Base-by-base conservation (phyloP, 2,329 filamentous ascomycete species). In the Cercospora sp. region DNA sequence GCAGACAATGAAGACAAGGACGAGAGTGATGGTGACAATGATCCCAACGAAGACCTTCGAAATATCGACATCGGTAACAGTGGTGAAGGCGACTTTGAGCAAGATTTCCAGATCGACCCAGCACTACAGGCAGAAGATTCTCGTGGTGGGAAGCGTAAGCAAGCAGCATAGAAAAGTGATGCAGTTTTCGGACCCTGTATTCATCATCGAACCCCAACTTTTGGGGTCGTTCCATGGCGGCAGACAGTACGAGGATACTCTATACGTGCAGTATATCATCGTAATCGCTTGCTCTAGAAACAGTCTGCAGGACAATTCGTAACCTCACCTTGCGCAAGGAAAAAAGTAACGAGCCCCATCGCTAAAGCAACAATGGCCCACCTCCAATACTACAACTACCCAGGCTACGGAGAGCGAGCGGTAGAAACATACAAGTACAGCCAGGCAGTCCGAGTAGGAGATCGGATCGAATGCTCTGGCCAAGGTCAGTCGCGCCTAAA, bases 341-440 rank as follows among this genome's bases (percentile, higher is more conserved):
- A 7, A 18, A 45, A 6, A 9, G 12, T n/a, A 18, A 45, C 6
- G 3, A 45, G 8, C n/a, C 21, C 9, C 43, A 21, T 34, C 32
- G 8, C 16, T 9, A 45, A 4, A 21, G 34, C 57, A 60, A 40
- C 7, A 24, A 82, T 82, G 77, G 79, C 80, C 8, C 71, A 79
- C 40, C 75, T 82, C 3, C 69, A 78, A 64, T 83, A 80, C 71
- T 81, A 77, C 70, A 72, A 75, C 40, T 84, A 84, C 34, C 34
- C 34, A 40, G 34, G 34, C 34, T 40, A 40, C 34, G 34, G 34
- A 40, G 34, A 40, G 4, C 34, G 34, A 40, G 34, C 34, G 6
- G 34, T 40, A 40, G 34, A 40, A 40, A 40, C 34, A 13, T 40
- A 40, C 34, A 40, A 16, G 7, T 40, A 40, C 34, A 40, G 34